Conservation (phyloP, 305 asterid genomes). For the Fraxinus velutina region DNA sequence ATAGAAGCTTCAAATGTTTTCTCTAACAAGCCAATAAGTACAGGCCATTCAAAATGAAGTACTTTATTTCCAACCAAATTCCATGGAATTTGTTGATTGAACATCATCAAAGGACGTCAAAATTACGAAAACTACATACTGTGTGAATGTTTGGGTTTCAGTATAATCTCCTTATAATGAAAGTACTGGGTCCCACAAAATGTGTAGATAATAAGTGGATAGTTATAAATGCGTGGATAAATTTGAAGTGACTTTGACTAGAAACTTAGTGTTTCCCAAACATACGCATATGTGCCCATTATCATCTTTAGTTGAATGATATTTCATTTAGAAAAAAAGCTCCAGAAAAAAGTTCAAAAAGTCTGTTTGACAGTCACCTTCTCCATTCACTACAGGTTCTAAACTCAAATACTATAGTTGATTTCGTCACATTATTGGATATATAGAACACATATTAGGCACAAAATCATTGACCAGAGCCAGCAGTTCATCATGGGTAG, state of each 20-base stretch:
- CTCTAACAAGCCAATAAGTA: background rate
- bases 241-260: background rate
- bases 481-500: background rate
- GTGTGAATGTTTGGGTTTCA: background rate
- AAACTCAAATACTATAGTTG: conserved; percentile 10
- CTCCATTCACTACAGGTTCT: conserved; percentile 13
- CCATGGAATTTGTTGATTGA: background rate
- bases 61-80: conserved; percentile 21
- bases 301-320: background rate
- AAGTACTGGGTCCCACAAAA: background rate
- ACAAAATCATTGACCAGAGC: conserved; percentile 1
- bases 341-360: background rate
- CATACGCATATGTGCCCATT: background rate
- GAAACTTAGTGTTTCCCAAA: background rate
- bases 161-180: background rate
- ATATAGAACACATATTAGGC: conserved; percentile 7
- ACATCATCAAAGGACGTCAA: background rate
- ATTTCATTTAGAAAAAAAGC: background rate
- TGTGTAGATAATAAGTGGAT: background rate
- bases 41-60: conserved; percentile 3
- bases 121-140: background rate
- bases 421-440: background rate
- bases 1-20: background rate
- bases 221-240: background rate
- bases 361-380: background rate